phyloP scores from a whole-genome alignment of 2,329 filamentous ascomycete genomes.

The Cercospora zeae-maydis region DNA sequence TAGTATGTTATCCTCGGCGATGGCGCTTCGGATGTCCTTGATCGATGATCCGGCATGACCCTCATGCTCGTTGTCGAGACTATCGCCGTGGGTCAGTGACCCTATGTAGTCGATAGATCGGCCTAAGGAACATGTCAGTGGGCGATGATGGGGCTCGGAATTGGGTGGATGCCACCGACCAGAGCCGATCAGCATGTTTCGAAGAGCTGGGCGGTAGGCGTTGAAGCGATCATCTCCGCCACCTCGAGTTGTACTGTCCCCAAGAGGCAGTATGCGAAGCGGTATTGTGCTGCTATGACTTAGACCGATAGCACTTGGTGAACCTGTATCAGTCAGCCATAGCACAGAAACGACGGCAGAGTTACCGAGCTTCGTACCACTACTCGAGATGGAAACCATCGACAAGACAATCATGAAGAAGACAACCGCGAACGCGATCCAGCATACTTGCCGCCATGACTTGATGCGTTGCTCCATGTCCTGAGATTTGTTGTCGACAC shows the following conservation, averaged over 20 bases:
- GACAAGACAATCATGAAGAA: neutral
- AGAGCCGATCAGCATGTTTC: constrained; percentile 11
- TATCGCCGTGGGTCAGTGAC: constrained; percentile 11
- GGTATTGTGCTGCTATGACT: neutral
- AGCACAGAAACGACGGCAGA: neutral
- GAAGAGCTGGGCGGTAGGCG: constrained; percentile 13
- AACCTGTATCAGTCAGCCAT: neutral
- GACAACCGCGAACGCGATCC: neutral
- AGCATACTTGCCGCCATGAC: neutral
- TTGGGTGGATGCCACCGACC: neutral
- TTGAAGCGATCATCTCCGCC: constrained; percentile 8
- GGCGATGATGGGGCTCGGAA: neutral
- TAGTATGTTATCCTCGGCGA: constrained; percentile 12
- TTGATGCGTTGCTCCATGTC: neutral
- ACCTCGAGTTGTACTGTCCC: constrained; percentile 15
- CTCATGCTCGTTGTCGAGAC: constrained; percentile 19
- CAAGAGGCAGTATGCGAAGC: constrained; percentile 12
- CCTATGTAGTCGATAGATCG: constrained; percentile 16
- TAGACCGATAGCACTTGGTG: neutral
- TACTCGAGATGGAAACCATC: neutral
- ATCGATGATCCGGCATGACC: constrained; percentile 12
- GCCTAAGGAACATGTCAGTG: neutral
- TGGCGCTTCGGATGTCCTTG: constrained; percentile 10
- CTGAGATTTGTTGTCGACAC: neutral
- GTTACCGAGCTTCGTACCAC: neutral